Evolutionary conservation across 768 basidiomycete genomes (phyloP).

Genomic region (Tylopilus felleus): DNA sequence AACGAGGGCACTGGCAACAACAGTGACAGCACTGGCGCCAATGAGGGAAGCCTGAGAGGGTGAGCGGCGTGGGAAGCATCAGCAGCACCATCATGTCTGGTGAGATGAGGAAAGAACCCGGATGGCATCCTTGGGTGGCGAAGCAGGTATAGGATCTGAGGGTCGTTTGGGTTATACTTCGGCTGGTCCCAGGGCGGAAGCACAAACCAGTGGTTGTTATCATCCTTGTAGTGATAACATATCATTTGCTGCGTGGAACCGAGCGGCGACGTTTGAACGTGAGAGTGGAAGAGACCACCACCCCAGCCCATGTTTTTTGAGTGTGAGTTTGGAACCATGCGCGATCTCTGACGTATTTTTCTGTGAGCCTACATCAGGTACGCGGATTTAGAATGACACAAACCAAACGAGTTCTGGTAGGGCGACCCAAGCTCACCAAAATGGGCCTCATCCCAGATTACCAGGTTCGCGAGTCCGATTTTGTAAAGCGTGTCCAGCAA

Average conservation of each 20-base stretch:
- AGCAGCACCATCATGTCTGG: no score
- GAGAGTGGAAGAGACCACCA: constrained; percentile 94
- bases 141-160: no score
- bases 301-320: constrained; percentile 99
- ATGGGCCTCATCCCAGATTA: constrained; percentile 99
- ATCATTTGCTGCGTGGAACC: constrained; percentile 95
- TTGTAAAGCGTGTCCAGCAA: constrained; percentile 92
- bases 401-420: constrained; percentile 82
- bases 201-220: constrained; percentile 90
- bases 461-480: constrained; percentile 80
- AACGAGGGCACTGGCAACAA: no score
- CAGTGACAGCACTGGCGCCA: no score
- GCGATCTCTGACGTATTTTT: constrained; percentile 64
- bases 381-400: constrained; percentile 15
- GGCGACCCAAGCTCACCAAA: constrained; percentile 99
- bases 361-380: not conserved
- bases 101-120: no score
- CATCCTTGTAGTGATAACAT: constrained; percentile 99
- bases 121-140: no score
- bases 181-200: constrained; percentile 79
- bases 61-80: no score
- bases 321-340: constrained; percentile 82
- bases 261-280: constrained; percentile 90
- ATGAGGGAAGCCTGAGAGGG: no score
- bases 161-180: constrained; percentile 58